phyloP scores from a whole-genome alignment of 1,139 yeast genomes.

The Spencermartinsiella ligniputridi region DNA sequence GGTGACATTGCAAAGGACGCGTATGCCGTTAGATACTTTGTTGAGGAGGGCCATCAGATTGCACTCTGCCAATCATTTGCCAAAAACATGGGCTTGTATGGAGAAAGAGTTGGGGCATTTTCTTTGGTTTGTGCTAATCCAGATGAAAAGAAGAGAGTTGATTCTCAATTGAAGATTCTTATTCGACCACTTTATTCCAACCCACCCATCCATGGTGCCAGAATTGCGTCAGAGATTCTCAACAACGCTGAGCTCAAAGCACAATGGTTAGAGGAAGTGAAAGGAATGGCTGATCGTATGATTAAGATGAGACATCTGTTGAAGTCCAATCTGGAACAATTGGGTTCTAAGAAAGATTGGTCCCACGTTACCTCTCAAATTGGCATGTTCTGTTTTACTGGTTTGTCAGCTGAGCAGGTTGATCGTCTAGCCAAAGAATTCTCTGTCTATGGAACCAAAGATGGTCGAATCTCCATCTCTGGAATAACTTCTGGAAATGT shows the following conservation, averaged over 20 bases:
- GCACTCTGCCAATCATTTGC: conserved; percentile 91
- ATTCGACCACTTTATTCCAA: conserved; percentile 85
- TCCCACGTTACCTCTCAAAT: conserved; percentile 86
- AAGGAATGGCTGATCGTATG: conserved; percentile 86
- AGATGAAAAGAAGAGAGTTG: conserved; percentile 41
- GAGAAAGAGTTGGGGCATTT: conserved; percentile 95
- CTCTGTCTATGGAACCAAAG: conserved; percentile 64
- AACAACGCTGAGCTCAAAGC: conserved; percentile 56
- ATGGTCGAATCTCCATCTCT: conserved; percentile 91
- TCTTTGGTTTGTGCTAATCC: conserved; percentile 38
- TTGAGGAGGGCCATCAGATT: conserved; percentile 45
- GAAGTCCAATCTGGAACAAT: conserved; percentile 54
- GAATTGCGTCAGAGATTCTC: conserved; percentile 77
- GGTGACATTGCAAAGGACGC: conserved; percentile 85
- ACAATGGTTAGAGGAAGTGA: conserved; percentile 85
- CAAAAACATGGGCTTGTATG: conserved; percentile 95
- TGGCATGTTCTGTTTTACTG: conserved; percentile 97
- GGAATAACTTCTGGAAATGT: conserved; percentile 84
- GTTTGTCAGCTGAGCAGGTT: conserved; percentile 75
- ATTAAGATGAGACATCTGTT: conserved; percentile 67
- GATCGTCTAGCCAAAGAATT: conserved; percentile 70
- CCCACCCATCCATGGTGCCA: conserved; percentile 96
- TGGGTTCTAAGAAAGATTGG: conserved; percentile 88
- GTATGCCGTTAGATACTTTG: conserved; percentile 79
- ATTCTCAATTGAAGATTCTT: conserved; percentile 73